A percentile compares a stretch with the other conserved stretches of the same genome.
Evolutionary conservation across 169 alveolate genomes (phyloP).

Genomic region (Plasmodium knowlesi): DNA sequence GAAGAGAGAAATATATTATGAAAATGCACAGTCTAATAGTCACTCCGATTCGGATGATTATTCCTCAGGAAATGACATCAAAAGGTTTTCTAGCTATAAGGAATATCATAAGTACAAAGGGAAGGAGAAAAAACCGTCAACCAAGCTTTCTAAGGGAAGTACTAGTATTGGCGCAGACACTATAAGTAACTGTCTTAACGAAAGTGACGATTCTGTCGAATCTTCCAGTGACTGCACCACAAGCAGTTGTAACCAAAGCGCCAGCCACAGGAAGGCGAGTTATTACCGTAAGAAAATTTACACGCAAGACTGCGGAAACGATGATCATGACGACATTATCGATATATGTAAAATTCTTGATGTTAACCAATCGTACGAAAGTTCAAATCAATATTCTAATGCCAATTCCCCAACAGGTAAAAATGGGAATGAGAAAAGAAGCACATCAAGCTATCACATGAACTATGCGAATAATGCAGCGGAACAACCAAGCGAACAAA

Average conservation of each 20-base stretch:
- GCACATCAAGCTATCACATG: background rate
- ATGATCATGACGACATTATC: constrained; percentile 3
- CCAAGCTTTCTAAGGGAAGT: background rate
- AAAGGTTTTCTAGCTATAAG: constrained; percentile 13
- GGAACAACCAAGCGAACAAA: background rate
- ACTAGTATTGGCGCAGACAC: background rate
- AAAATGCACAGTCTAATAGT: background rate
- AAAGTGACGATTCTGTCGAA: background rate
- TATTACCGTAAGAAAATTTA: background rate
- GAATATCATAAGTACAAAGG: constrained; percentile 5
- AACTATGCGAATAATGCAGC: background rate
- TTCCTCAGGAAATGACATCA: constrained; percentile 27
- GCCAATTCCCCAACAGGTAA: background rate
- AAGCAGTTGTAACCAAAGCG: background rate
- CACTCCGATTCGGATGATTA: constrained; percentile 8
- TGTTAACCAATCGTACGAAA: background rate
- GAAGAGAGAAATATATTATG: constrained; percentile 63
- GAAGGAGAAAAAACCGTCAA: background rate
- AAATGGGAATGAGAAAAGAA: background rate
- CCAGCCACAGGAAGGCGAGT: background rate
- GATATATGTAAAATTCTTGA: constrained; percentile 42
- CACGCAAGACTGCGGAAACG: background rate
- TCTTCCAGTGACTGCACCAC: background rate
- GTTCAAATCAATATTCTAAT: background rate
- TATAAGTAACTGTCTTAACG: constrained; percentile 7